Conservation (phyloP, 2,329 filamentous ascomycete genomes). For the Exophiala viscosa region DNA sequence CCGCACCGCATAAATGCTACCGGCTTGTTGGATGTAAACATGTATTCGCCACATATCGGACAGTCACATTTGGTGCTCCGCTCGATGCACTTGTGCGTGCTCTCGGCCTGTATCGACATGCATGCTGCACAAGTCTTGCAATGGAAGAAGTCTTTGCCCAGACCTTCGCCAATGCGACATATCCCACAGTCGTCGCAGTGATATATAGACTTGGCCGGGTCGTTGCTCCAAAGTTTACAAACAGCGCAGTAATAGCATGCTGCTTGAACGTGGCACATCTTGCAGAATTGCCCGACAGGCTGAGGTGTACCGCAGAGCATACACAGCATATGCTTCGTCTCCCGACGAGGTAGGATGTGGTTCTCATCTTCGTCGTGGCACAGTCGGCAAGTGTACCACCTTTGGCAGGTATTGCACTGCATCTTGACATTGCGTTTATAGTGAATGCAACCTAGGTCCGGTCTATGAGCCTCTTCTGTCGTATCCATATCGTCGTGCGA, state of each 20-base stretch:
- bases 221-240: slow-evolving; percentile 97
- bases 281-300: slow-evolving; percentile 72
- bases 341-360: slow-evolving; percentile 72
- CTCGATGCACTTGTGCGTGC: slow-evolving; percentile 89
- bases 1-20: slow-evolving; percentile 95
- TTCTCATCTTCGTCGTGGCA: slow-evolving; percentile 85
- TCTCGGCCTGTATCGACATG: slow-evolving; percentile 81
- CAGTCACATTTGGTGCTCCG: slow-evolving; percentile 92
- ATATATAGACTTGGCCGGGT: slow-evolving; percentile 85
- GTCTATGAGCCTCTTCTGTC: slow-evolving; percentile 49
- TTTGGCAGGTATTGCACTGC: slow-evolving; percentile 83
- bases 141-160: slow-evolving; percentile 96
- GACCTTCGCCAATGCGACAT: slow-evolving; percentile 80
- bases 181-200: slow-evolving; percentile 96
- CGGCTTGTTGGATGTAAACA: slow-evolving; percentile 84
- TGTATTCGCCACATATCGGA: slow-evolving; percentile 92
- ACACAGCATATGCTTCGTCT: slow-evolving; percentile 93
- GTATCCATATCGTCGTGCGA: slow-evolving; percentile 24
- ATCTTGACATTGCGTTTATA: slow-evolving; percentile 95
- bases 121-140: slow-evolving; percentile 97
- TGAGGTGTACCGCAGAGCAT: slow-evolving; percentile 91
- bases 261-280: slow-evolving; percentile 68
- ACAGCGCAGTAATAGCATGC: slow-evolving; percentile 90
- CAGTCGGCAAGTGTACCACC: slow-evolving; percentile 92
- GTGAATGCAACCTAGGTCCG: slow-evolving; percentile 75